Evolutionary conservation across 1,284 basidiomycete species (phyloP).

Genomic region (Rhodotorula glutinis): DNA sequence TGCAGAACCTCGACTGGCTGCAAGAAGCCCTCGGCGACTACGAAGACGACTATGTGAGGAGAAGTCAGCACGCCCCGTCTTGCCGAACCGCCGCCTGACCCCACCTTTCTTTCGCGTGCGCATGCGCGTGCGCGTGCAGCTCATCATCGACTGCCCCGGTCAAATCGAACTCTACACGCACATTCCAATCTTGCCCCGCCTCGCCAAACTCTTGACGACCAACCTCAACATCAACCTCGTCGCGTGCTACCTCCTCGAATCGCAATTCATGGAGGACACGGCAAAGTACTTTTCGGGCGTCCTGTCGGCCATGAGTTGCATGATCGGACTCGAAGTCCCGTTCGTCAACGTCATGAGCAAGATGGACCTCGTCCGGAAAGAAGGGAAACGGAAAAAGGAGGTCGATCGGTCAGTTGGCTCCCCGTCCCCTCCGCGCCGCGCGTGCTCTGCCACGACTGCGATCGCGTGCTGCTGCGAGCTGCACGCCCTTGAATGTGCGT

Average conservation of each 20-base stretch:
- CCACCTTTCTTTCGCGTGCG: too few relatives aligned
- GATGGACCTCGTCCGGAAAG: conserved; percentile 89
- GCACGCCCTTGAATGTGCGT: too few relatives aligned
- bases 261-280: conserved; percentile 98
- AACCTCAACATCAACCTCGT: conserved; percentile 73
- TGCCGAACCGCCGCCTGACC: not conserved
- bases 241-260: conserved; percentile 89
- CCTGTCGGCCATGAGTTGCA: conserved; percentile 94
- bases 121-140: conserved; percentile 45
- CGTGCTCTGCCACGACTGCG: too few relatives aligned
- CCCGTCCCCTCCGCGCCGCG: not conserved
- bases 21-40: conserved; percentile 92
- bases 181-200: conserved; percentile 87
- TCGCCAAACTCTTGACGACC: conserved; percentile 62
- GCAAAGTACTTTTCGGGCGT: conserved; percentile 99
- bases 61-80: not conserved
- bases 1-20: conserved; percentile 99
- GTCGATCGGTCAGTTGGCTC: conserved; percentile 62
- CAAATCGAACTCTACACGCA: conserved; percentile 99
- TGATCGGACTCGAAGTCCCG: conserved; percentile 95
- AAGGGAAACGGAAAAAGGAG: conserved; percentile 61
- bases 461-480: too few relatives aligned
- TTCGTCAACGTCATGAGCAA: conserved; percentile 99
- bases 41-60: conserved; percentile 80
- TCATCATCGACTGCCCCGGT: conserved; percentile 96